Evolutionary conservation across 371 early-diverging fungal species (phyloP), one percentile per base, ranked within the genome.

Genomic region (Blakeslea trispora): DNA sequence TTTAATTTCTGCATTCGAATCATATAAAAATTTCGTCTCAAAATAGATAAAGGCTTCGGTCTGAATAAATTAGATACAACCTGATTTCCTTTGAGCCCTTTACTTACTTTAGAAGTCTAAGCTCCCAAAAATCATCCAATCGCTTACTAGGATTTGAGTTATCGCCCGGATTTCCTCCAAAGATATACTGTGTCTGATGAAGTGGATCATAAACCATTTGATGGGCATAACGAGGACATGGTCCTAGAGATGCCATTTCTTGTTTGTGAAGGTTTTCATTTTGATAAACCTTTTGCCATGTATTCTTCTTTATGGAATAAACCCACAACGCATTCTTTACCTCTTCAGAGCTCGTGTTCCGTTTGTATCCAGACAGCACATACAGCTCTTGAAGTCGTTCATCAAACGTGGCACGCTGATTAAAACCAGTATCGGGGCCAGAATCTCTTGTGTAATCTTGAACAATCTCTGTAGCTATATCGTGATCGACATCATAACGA

Each of bases 121-220:
- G 75, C 57, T 85, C 83, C 95, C 95, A 95, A 64, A 95, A 90
- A 64, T 95, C 95, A 57, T 91, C 87, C 19, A 95, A 65, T 13
- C 95, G 79, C 56, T 75, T 62, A 50, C 66, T 75, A 8, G 74
- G 59, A 40, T 83, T 75, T 19, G 57, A 64, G 8, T 53, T 53
- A 34, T 86, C 88, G 1, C 92, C 92, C 10, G 93, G 93, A 61
- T 93, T 93, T n/a, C 96, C 96, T 17, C 96, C 96, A 79, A 94
- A 93, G 35, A 94, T 57, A 67, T 86, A 94, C 23, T 91, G 87
- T 0, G 80, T 59, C 50, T 66, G 80, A 17, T 78, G 73, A 13
- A 59, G 64, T 1, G 74, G 65, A 50, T 92, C 86, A 58, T 90
- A 92, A 1, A 91, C 89, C 61, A 94, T 63, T 59, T 93, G 93